Evolutionary conservation across 495 filamentous ascomycete species (phyloP), one percentile per base, ranked within the genome.

Genomic region (Peziza echinospora): DNA sequence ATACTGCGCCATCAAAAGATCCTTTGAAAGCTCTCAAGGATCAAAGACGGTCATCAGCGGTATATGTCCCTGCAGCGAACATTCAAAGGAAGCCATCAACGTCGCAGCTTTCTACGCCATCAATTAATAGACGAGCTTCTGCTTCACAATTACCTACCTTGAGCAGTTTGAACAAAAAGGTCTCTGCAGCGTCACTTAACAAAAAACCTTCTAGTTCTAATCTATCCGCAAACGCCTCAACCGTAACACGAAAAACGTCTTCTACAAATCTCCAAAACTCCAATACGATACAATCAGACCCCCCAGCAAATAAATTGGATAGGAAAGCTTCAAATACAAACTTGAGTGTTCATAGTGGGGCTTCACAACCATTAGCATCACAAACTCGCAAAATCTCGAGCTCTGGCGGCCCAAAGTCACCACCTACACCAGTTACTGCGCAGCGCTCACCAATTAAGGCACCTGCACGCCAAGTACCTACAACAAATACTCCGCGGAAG

Each of bases 71-170:
- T 23, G 9, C 56, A 2, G 50, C 57, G 9, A 46, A 49, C 3
- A 26, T 60, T 6, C 26, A 47, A 10, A 44, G 53, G 22, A 55
- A 53, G 41, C 45, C 46, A 7, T 60, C 57, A 13, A 56, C 47
- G 41, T 51, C 49, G 10, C 47, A 46, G 28, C 51, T 60, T 23
- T 10, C 5, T 2, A 3, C 41, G 4, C n/a, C 41, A 23, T 11
- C 41, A 21, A 24, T 58, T 16, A 49, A 47, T 26, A 56, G 55
- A 23, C 48, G 50, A 43, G 44, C 48, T 25, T 59, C 57, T 44
- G 50, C 47, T 21, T 37, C 52, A 3, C 56, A 59, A 22, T 39
- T 60, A 24, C 37, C 46, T 23, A 44, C 49, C 21, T 21, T 21
- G 11, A 19, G 16, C 16, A 43, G 21, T 43, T 19, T 49, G 59